phyloP scores from a whole-genome alignment of 495 filamentous ascomycete genomes.

The Terfezia claveryi region DNA sequence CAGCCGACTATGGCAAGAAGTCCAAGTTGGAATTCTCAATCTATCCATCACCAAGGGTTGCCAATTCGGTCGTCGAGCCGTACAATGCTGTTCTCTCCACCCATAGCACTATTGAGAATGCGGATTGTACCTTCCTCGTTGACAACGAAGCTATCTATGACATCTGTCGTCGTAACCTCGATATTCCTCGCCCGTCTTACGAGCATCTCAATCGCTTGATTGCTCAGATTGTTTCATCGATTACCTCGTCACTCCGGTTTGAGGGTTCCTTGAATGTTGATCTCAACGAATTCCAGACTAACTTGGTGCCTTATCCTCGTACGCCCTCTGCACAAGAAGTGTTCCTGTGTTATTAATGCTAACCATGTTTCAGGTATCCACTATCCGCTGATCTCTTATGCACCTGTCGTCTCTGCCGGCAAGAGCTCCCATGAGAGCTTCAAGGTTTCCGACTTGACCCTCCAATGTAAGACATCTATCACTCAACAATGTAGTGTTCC shows the following conservation, averaged over 20 bases:
- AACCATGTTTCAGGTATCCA: conserved; percentile 36
- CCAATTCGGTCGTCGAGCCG: conserved; percentile 92
- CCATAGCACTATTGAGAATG: conserved; percentile 97
- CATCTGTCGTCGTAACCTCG: conserved; percentile 92
- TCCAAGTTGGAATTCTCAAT: conserved; percentile 98
- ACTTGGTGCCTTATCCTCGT: conserved; percentile 93
- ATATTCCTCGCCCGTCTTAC: conserved; percentile 88
- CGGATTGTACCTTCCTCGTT: conserved; percentile 98
- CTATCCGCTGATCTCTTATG: conserved; percentile 92
- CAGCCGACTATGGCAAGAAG: conserved; percentile 98
- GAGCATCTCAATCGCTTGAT: conserved; percentile 98
- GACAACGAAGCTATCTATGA: conserved; percentile 99
- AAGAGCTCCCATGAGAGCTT: conserved; percentile 92
- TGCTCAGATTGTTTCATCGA: conserved; percentile 96
- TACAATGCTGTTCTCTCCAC: conserved; percentile 99
- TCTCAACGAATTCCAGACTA: conserved; percentile 99
- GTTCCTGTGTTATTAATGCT: neutral
- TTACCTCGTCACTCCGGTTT: conserved; percentile 95
- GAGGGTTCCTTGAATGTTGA: conserved; percentile 98
- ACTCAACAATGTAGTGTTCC: conserved; percentile 72
- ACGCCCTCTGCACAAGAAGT: neutral
- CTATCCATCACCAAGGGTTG: conserved; percentile 90
- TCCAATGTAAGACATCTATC: conserved; percentile 67
- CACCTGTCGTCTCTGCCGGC: conserved; percentile 77
- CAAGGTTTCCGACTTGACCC: conserved; percentile 69